phyloP scores from a whole-genome alignment of 2,329 filamentous ascomycete genomes.

The Claviceps quebecensis region DNA sequence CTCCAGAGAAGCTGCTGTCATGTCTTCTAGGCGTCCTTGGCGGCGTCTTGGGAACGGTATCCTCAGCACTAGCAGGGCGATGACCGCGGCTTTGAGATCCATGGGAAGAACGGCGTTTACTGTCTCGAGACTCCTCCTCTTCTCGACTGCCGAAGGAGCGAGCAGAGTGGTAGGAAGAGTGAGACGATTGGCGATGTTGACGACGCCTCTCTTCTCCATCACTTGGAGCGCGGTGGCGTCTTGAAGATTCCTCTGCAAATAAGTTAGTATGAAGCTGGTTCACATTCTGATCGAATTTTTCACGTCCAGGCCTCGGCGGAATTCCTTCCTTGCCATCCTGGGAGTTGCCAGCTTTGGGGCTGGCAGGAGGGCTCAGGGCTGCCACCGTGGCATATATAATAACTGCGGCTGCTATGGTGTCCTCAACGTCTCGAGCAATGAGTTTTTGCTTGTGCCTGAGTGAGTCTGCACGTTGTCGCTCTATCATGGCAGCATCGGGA shows the following conservation, averaged over 20 bases:
- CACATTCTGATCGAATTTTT: background rate
- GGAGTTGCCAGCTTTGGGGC: slow-evolving; percentile 13
- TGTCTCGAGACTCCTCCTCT: slow-evolving; percentile 19
- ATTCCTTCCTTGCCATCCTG: slow-evolving; percentile 13
- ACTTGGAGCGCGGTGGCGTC: slow-evolving; percentile 21
- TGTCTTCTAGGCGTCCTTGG: slow-evolving; percentile 27
- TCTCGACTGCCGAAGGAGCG: slow-evolving; percentile 18
- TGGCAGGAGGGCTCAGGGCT: slow-evolving; percentile 28
- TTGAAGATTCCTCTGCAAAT: slow-evolving; percentile 37
- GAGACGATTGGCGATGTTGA: slow-evolving; percentile 21
- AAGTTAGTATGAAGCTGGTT: slow-evolving; percentile 39
- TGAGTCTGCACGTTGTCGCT: slow-evolving; percentile 27
- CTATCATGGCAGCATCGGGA: slow-evolving; percentile 25
- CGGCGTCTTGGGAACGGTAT: slow-evolving; percentile 20
- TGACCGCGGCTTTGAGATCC: slow-evolving; percentile 19
- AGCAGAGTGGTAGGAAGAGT: slow-evolving; percentile 18
- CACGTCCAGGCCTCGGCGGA: slow-evolving; percentile 5
- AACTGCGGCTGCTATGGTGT: slow-evolving; percentile 38
- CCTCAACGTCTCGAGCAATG: slow-evolving; percentile 33
- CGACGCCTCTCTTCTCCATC: slow-evolving; percentile 28
- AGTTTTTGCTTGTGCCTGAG: slow-evolving; percentile 31
- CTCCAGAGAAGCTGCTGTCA: slow-evolving; percentile 32
- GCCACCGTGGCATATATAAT: slow-evolving; percentile 39
- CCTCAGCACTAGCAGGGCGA: slow-evolving; percentile 24
- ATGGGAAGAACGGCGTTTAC: slow-evolving; percentile 15